Conservation (phyloP, 257 asterid species). For the Solanum sitiens region DNA sequence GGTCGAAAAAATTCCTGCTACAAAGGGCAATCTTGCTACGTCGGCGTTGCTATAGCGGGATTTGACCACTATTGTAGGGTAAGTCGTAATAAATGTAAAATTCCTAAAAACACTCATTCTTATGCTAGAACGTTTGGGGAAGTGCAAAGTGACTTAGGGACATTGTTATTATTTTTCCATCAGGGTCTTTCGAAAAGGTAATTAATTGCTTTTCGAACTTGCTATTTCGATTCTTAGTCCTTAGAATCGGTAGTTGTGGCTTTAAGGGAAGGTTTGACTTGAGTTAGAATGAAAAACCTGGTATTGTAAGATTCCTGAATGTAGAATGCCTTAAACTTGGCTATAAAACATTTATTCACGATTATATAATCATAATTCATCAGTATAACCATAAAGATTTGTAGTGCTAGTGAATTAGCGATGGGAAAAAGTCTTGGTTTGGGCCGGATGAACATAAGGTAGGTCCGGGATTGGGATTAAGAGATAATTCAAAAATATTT, state of each 20-base stretch:
- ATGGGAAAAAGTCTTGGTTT: neutral
- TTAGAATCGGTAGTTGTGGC: no score
- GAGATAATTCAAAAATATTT: neutral
- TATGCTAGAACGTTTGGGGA: no score
- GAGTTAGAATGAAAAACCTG: neutral
- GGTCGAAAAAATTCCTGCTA: neutral
- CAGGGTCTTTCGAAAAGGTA: neutral
- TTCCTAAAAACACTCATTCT: neutral
- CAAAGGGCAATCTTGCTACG: neutral
- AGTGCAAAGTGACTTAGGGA: neutral
- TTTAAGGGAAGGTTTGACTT: no score
- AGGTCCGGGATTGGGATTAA: neutral
- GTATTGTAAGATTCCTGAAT: neutral
- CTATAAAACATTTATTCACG: neutral
- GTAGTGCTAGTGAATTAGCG: neutral
- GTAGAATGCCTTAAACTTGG: neutral
- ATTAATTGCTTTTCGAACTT: no score
- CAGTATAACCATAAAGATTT: neutral
- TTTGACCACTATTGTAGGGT: neutral
- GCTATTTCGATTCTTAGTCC: neutral
- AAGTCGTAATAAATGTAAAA: neutral
- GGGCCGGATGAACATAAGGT: neutral
- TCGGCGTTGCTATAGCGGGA: no score
- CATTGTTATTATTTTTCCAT: no score
- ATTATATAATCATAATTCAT: neutral